Base-by-base conservation (phyloP, 805 yeast genomes). In the Debaryomyces hansenii region DNA sequence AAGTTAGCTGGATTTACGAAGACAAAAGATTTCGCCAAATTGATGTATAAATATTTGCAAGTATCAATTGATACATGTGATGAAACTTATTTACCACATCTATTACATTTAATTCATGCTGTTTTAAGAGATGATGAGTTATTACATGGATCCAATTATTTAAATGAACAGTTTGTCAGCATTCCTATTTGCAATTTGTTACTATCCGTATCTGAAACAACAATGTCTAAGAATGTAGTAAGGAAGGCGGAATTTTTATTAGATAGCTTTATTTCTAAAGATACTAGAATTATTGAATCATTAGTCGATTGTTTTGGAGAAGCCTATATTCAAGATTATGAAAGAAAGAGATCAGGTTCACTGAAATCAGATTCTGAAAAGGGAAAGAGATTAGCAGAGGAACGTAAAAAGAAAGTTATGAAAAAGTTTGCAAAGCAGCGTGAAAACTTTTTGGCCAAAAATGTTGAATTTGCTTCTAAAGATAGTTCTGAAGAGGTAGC, bases 41-140 rank as follows among this genome's bases (percentile, higher is more conserved):
- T 85, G 34, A 48, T 85, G 5, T 79, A 72, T 55, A 83, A 83
- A 54, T 60, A 82, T n/a, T 64, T 87, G 12, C 79, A 78, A 42
- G 71, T 72, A 34, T 74, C 87, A 0, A 64, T 83, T 18, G 74
- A 74, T 41, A 64, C 69, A 0, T 70, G 73, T 1, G 78, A 80
- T 44, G 85, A 83, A 44, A 67, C 79, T 0, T 84, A 71, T 54
- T 62, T 85, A 31, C 78, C 82, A 14, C 82, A 80, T 37, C 56
- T 84, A n/a, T 69, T 87, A 33, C 94, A 87, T 59, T 69, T 87
- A 41, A 52, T 85, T 2, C 90, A 87, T 66, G 91, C 87, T 5
- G 69, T 84, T 6, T 57, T 86, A 15, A 56, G 68, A 24, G 85
- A 83, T 56, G 75, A 75, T 44, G 82, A 77, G 48, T 39, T 53